Base-by-base conservation (phyloP, 2,329 filamentous ascomycete species). In the Claviceps sp. region DNA sequence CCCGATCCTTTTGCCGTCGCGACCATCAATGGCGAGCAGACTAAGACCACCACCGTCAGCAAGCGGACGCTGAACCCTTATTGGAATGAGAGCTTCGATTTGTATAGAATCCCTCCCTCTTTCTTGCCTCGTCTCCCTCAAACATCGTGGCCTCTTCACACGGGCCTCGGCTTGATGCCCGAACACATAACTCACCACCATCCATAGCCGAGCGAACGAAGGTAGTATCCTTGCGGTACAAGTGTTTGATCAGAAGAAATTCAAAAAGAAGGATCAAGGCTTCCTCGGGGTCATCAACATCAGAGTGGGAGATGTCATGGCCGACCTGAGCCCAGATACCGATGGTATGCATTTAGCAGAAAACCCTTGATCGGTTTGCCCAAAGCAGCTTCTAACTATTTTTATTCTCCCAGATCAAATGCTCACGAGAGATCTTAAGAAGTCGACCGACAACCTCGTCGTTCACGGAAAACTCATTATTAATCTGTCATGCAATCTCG, bases 251-350 rank as follows among this genome's bases (percentile, higher is more conserved):
- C 93, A 98, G 72, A 96, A 96, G 76, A 98, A 98, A 73, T 98
- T 98, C 74, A 98, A 98, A 78, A 98, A 98, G 81, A 98, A 97
- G 88, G 93, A 98, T 62, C 93, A 98, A 68, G 93, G 93, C 8
- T 98, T 98, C 65, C 77, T 98, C 6, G 93, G 93, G 53, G 93
- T 98, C 51, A 96, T 98, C 64, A 98, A 98, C 67, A 86, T 98
- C 61, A 85, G 90, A 54, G 85, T 98, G 59, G 93, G 93, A 61
- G 90, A 94, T 75, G 86, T 93, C 41, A 88, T 98, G 60, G 65
- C 66, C 30, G 91, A 96, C 66, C 74, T 98, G 58, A 84, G 87
- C 57, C 81, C 88, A 54, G 89, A 90, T 53, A 86, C 88, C 57
- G 93, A 97, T 73, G 91, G 93, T 97, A 77, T 64, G 78, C 52